Evolutionary conservation across 768 basidiomycete species (phyloP), one percentile per base, ranked within the genome.

Genomic region (Termitomyces sp.): DNA sequence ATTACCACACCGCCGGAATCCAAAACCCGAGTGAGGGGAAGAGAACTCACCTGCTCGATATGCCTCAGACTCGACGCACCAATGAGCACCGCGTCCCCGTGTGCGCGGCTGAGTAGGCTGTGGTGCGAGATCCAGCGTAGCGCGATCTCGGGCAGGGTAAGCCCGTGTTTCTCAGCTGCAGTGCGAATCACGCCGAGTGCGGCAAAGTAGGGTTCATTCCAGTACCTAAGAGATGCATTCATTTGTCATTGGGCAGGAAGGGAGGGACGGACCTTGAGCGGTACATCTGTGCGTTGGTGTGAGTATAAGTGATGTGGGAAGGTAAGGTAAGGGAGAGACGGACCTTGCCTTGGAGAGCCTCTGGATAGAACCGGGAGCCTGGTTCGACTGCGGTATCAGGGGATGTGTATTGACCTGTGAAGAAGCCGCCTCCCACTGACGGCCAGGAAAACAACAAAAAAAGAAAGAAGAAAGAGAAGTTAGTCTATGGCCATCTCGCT

Each of bases 341-440:
- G 54, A 81, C 80, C 70, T 77, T 62, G 9, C 84, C 85, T 62
- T 81, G 80, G 14, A 36, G 46, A 48, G 68, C 73, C 16, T 68
- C 65, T 0, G 78, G 72, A 59, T 85, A 82, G 63, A n/a, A n/a
- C n/a, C 84, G 76, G 12, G 42, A 43, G 20, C 42, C 42, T 9
- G 42, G 58, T 58, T 84, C 82, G 30, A 73, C 56, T 7, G 68
- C 38, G 57, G 75, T 77, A 6, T 77, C 70, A 7, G 70, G 53
- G 85, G 74, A 75, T 9, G 62, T 62, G 53, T 84, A 74, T 57
- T 82, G 79, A 0, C 82, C 83, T 0, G 84, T 82, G 59, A 85
- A 80, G 58, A 84, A 77, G 0, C 84, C 84, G 8, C 83, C 83
- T 2, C 76, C 82, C 56, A 86, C 81, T 84, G 56, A n/a, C n/a